Conservation (phyloP, 768 basidiomycete species). For the Leucocoprinus birnbaumii region DNA sequence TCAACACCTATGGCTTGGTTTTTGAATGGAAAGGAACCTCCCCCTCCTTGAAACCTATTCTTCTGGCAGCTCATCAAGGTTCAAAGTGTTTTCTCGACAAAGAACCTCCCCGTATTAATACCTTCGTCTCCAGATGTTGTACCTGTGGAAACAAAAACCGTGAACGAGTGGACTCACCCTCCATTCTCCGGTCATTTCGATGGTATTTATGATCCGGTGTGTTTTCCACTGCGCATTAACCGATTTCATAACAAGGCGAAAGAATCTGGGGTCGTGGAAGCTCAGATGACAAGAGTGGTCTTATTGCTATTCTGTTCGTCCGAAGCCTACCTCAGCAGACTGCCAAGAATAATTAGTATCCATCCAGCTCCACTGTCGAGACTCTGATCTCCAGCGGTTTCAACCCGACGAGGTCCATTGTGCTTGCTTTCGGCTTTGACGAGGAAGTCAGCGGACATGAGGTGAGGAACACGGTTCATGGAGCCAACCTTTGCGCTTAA, state of each 20-base stretch:
- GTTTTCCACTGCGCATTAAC: too few species aligned
- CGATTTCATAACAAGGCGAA: too few species aligned
- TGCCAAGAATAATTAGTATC: background rate
- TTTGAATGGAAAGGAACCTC: conserved; percentile 72
- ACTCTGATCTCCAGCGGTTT: conserved; percentile 61
- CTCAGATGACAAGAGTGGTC: conserved; percentile 71
- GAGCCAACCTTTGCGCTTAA: background rate
- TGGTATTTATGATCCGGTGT: too few species aligned
- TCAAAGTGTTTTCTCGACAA: background rate
- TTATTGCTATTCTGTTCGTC: conserved; percentile 60
- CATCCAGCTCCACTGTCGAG: conserved; percentile 52
- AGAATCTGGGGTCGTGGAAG: conserved; percentile 80
- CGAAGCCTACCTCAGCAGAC: background rate
- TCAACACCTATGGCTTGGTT: conserved; percentile 74
- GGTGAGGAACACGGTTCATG: conserved; percentile 23
- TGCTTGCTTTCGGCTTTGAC: conserved; percentile 72
- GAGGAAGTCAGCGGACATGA: conserved; percentile 61
- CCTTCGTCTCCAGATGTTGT: conserved; percentile 51
- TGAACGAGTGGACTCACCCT: conserved; percentile 55
- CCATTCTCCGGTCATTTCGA: conserved; percentile 65
- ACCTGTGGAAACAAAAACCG: conserved; percentile 56
- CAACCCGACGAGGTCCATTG: conserved; percentile 58
- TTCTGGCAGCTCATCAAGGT: conserved; percentile 72
- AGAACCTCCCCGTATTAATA: background rate
- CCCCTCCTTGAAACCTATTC: conserved; percentile 59